A percentile compares a stretch with the other conserved stretches of the same genome.
Evolutionary conservation across 2,329 filamentous ascomycete genomes (phyloP).

Genomic region (Epichloe gansuensis): DNA sequence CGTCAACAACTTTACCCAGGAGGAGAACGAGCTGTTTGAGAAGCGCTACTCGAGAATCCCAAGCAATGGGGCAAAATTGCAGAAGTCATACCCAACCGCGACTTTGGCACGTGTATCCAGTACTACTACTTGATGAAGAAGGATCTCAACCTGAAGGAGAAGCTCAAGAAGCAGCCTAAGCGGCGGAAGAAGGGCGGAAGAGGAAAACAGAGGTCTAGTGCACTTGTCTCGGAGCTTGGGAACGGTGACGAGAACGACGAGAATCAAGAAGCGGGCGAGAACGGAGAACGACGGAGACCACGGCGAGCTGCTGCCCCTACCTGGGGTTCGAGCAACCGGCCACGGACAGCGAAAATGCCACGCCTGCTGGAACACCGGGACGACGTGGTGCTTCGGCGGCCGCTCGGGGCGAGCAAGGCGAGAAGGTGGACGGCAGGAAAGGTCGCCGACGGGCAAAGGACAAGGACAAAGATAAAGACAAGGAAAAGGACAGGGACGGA

Average conservation of each 20-base stretch:
- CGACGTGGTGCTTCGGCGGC: conserved; percentile 31
- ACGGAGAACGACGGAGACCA: conserved; percentile 48
- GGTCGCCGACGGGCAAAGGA: conserved; percentile 28
- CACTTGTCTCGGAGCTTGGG: conserved; percentile 54
- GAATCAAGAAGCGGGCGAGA: conserved; percentile 43
- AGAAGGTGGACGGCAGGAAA: conserved; percentile 32
- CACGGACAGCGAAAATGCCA: conserved; percentile 48
- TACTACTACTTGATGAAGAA: conserved; percentile 78
- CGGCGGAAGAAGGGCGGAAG: conserved; percentile 43
- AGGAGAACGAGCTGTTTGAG: conserved; percentile 60
- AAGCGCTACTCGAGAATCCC: conserved; percentile 61
- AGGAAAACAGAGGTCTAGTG: conserved; percentile 48
- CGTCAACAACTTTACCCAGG: conserved; percentile 60
- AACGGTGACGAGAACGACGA: conserved; percentile 47
- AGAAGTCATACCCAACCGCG: conserved; percentile 51
- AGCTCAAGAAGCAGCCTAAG: conserved; percentile 52
- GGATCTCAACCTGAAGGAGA: conserved; percentile 64
- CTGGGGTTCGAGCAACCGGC: conserved; percentile 50
- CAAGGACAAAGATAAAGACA: conserved; percentile 19
- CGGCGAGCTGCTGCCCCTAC: conserved; percentile 57
- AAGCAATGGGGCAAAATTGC: conserved; percentile 78
- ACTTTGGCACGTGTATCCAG: conserved; percentile 71
- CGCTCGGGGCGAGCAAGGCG: conserved; percentile 30
- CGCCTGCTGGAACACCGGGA: conserved; percentile 44
- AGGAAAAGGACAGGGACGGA: conserved; percentile 21